These are phyloP conservation scores for Eremothecium coryli DNA, from an alignment of 1,139 yeast species.

Conservation along the genomic window DNA sequence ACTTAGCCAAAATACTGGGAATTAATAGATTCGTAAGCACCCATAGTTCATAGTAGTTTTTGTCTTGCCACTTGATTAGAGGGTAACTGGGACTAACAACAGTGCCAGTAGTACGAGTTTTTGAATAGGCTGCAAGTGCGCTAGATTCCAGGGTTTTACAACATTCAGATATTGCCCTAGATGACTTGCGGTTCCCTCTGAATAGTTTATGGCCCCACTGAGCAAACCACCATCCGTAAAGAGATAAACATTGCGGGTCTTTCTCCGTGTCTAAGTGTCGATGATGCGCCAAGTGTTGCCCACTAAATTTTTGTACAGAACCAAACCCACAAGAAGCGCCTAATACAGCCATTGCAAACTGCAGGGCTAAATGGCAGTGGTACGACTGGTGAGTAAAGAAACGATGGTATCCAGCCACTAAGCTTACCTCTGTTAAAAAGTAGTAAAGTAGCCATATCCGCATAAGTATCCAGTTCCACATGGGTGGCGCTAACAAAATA, in stretches of 20 bases:
- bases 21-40: constrained; percentile 39
- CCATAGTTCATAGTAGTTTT: constrained; percentile 38
- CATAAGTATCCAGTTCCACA: constrained; percentile 17
- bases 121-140: constrained; percentile 31
- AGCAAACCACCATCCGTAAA: constrained; percentile 30
- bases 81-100: constrained; percentile 31
- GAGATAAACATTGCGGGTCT: constrained; percentile 48
- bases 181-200: constrained; percentile 30
- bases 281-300: constrained; percentile 63
- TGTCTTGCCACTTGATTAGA: constrained; percentile 53
- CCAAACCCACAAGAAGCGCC: constrained; percentile 60
- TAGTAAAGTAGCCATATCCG: constrained; percentile 35
- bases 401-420: constrained; percentile 55
- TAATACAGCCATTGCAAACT: constrained; percentile 40
- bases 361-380: constrained; percentile 32
- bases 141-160: constrained; percentile 54
- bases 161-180: constrained; percentile 50
- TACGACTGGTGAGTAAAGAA: constrained; percentile 57
- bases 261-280: constrained; percentile 57
- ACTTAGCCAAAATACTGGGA: constrained; percentile 41
- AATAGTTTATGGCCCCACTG: constrained; percentile 24
- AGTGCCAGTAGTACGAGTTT: constrained; percentile 30
- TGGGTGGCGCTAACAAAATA: constrained; percentile 18
- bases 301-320: constrained; percentile 52
- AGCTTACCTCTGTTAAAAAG: constrained; percentile 35